Percentiles rank a stretch among this genome's conserved stretches.
These are phyloP conservation scores for Chrysochromulina tobinii DNA, from an alignment of 78 protist species.

Conservation along the genomic window DNA sequence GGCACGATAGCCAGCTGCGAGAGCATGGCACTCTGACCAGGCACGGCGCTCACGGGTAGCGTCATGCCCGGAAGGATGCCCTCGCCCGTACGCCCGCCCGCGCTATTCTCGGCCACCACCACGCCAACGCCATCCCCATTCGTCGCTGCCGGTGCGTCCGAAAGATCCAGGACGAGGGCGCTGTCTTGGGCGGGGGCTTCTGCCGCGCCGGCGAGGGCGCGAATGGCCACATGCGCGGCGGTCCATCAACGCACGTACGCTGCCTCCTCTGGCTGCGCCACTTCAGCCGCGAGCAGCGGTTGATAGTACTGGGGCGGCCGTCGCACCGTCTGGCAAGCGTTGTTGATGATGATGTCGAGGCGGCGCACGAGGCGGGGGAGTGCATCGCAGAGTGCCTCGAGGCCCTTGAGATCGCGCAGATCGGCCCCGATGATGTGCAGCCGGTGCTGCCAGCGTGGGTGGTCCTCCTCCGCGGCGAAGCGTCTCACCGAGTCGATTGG, in stretches of 20 bases:
- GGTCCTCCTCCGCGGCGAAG: conserved; percentile 56
- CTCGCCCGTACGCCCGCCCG: no score
- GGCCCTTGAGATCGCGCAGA: conserved; percentile 47
- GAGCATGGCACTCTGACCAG: no score
- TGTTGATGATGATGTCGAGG: conserved; percentile 69
- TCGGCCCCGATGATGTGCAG: conserved; percentile 49
- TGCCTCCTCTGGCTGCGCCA: background rate
- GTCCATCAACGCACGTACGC: background rate
- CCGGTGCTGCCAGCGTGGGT: conserved; percentile 19
- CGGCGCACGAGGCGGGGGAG: background rate
- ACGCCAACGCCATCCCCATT: background rate
- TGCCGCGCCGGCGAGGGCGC: no score
- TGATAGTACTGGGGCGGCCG: conserved; percentile 40
- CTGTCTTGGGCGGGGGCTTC: no score
- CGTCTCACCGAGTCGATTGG: conserved; percentile 64
- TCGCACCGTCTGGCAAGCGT: conserved; percentile 73
- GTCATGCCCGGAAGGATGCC: no score
- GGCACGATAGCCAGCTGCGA: no score
- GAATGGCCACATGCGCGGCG: background rate
- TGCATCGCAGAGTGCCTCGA: conserved; percentile 36
- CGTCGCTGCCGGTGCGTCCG: background rate
- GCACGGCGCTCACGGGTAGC: no score
- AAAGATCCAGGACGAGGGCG: background rate
- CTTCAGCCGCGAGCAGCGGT: conserved; percentile 49
- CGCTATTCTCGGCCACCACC: no score